Base-by-base conservation (phyloP, 345 rosid genomes). In the Populus deltoides region DNA sequence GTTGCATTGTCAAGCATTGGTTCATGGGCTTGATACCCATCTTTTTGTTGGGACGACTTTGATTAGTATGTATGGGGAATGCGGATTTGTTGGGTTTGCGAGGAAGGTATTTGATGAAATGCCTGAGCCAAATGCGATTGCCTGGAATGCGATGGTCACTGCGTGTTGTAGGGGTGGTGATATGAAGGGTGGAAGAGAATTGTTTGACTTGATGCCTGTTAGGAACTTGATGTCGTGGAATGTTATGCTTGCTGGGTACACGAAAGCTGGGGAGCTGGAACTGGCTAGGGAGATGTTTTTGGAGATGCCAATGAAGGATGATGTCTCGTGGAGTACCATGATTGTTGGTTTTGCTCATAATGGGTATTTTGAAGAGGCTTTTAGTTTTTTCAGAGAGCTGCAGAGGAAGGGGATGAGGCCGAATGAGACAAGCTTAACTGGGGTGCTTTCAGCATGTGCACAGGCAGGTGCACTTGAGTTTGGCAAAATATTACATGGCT, bases 391-490 rank as follows among this genome's bases (percentile, higher is more conserved):
- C 71, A 85, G 88, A 81, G 88, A 85, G 88, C 77, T 87, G 82
- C 80, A 6, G 53, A 75, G 85, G 75, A 76, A 66, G 5, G 86
- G 83, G 85, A 62, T 72, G 13, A 80, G 86, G 62, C 86, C 85
- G 1, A 75, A 71, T 70, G 96, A 88, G 8, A 94, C 92, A 79
- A 93, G 93, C 43, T 88, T 95, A 96, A 93, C 93, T 31, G 94
- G 95, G 53, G 93, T 93, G 77, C 98, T 95, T 82, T 97, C 93
- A 82, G 98, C 97, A 8, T 93, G 99, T 82, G 98, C 93, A 36
- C 91, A 93, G 7, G 86, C 91, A 57, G 90, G 96, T 49, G 98
- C 98, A 9, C 85, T 91, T 74, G 94, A 90, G 77, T 97, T 90
- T 81, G 97, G 94, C 70, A 95, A 86, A 76, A 81, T 93, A 83